phyloP scores from a whole-genome alignment of 1,284 basidiomycete genomes.

The Moesziomyces sp. region DNA sequence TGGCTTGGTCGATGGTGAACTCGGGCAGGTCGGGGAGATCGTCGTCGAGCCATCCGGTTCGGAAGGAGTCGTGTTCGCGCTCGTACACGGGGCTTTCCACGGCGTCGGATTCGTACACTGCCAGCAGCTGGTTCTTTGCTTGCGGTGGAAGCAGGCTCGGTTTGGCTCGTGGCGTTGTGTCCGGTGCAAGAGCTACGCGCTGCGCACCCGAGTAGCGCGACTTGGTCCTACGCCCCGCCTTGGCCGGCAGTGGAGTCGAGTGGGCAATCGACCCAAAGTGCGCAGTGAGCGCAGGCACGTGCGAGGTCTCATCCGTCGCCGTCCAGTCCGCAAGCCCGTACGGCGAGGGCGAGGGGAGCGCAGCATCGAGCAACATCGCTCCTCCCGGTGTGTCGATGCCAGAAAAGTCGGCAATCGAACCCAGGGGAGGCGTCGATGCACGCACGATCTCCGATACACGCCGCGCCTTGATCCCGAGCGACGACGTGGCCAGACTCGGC shows the following conservation, averaged over 20 bases:
- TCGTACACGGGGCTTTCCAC: constrained; percentile 10
- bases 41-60: constrained; percentile 29
- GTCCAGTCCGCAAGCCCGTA: constrained; percentile 44
- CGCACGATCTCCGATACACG: constrained; percentile 44
- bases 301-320: constrained; percentile 31
- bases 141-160: constrained; percentile 8
- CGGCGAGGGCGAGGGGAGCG: constrained; percentile 31
- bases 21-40: constrained; percentile 23
- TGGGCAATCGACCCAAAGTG: constrained; percentile 7
- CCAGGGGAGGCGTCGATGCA: constrained; percentile 33
- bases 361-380: constrained; percentile 20
- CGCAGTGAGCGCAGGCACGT: constrained; percentile 22
- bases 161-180: constrained; percentile 2
- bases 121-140: not conserved
- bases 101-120: not conserved
- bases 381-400: constrained; percentile 25
- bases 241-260: constrained; percentile 25
- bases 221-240: constrained; percentile 2
- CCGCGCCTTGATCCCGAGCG: constrained; percentile 41
- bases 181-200: constrained; percentile 8
- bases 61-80: constrained; percentile 32
- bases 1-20: constrained; percentile 29
- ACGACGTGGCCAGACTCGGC: constrained; percentile 31
- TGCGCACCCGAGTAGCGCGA: constrained; percentile 43
- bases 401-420: constrained; percentile 30